A percentile compares a stretch with the other conserved stretches of the same genome.
Evolutionary conservation across 441 rosid genomes (phyloP).

Genomic region (Erodium texanum): DNA sequence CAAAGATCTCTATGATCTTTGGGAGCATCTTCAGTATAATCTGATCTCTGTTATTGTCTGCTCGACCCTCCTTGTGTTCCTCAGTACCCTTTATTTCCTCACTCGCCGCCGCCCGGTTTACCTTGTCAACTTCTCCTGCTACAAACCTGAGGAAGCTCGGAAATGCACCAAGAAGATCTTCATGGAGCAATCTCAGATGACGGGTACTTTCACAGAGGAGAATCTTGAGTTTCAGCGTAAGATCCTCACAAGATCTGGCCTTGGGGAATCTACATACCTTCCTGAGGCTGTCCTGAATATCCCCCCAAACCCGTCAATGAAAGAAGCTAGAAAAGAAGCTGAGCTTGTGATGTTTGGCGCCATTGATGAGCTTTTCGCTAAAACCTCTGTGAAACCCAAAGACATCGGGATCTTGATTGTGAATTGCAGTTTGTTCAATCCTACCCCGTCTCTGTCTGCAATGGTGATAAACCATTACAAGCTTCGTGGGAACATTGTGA

Average conservation of each 20-base stretch:
- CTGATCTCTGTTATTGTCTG: conserved; percentile 40
- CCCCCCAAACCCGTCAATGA: not conserved
- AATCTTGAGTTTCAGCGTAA: not conserved
- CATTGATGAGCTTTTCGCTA: conserved; percentile 5
- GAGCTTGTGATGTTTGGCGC: conserved; percentile 5
- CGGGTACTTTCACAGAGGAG: not conserved
- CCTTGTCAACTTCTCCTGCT: not conserved
- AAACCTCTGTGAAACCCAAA: not conserved
- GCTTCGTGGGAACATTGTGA: conserved; percentile 3
- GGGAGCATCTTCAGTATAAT: conserved; percentile 46
- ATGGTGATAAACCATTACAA: conserved; percentile 7
- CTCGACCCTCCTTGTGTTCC: conserved; percentile 39
- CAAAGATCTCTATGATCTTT: conserved; percentile 35
- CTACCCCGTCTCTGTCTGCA: conserved; percentile 3
- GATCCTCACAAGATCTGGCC: not conserved
- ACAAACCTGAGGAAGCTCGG: not conserved
- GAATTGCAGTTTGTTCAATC: conserved; percentile 5
- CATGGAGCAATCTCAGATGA: not conserved
- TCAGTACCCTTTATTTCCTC: conserved; percentile 36
- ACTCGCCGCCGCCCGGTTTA: conserved; percentile 35
- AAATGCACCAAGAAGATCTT: conserved; percentile 3
- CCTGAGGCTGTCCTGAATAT: not conserved
- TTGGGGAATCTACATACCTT: not conserved
- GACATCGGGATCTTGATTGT: conserved; percentile 8
- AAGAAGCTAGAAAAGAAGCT: not conserved